These are phyloP conservation scores for Sporothrix luriei DNA, from an alignment of 2,329 filamentous ascomycete genomes.

Conservation along the genomic window DNA sequence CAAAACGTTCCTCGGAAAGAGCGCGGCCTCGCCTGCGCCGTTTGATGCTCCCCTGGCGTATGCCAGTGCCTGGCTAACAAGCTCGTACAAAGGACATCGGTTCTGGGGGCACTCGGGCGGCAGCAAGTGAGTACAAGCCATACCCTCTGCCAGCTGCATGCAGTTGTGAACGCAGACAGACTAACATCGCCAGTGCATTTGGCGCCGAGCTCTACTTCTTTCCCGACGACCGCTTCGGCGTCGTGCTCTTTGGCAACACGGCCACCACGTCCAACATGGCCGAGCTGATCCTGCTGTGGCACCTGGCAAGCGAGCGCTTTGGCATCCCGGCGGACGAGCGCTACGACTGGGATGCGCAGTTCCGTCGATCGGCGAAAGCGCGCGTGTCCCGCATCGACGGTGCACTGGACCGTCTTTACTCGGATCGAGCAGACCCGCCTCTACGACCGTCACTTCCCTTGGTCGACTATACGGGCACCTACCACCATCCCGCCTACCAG, in stretches of 20 bases:
- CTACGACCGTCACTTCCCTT: constrained; percentile 45
- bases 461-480: constrained; percentile 47
- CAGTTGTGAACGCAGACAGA: too few species aligned
- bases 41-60: constrained; percentile 46
- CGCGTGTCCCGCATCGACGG: constrained; percentile 39
- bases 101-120: constrained; percentile 50
- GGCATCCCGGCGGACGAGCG: constrained; percentile 42
- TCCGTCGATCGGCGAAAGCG: neutral
- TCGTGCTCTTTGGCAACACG: constrained; percentile 52
- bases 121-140: constrained; percentile 40
- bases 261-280: constrained; percentile 45
- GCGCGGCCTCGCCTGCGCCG: constrained; percentile 33
- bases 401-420: constrained; percentile 45
- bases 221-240: constrained; percentile 48
- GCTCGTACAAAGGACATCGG: constrained; percentile 49
- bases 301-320: constrained; percentile 48
- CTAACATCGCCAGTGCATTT: constrained; percentile 42
- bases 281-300: constrained; percentile 44
- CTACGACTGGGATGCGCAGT: constrained; percentile 45
- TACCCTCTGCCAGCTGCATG: neutral
- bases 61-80: constrained; percentile 47
- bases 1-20: constrained; percentile 39
- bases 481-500: constrained; percentile 50
- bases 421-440: constrained; percentile 43
- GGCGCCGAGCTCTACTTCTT: constrained; percentile 50